These are phyloP conservation scores for Geotrichum australiense DNA, from an alignment of 1,139 yeast species.

Conservation along the genomic window DNA sequence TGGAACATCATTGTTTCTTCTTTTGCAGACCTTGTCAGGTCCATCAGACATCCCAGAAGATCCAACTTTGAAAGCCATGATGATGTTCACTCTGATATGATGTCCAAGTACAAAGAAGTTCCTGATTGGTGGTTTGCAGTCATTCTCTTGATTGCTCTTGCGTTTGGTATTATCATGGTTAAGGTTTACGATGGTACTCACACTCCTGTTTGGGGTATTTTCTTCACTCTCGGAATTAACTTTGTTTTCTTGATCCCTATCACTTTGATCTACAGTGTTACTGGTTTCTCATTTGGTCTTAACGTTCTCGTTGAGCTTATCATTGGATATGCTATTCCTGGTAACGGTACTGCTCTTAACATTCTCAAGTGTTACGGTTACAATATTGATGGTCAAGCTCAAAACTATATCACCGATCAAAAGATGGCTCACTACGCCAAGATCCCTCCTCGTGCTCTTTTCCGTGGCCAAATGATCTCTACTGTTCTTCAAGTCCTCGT, in stretches of 20 bases:
- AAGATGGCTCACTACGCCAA: conserved; percentile 55
- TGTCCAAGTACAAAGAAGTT: conserved; percentile 49
- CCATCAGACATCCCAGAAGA: conserved; percentile 31
- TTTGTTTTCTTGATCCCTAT: conserved; percentile 48
- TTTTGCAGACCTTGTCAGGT: conserved; percentile 19
- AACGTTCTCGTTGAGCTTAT: conserved; percentile 49
- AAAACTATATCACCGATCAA: conserved; percentile 46
- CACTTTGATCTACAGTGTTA: conserved; percentile 41
- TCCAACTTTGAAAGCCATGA: conserved; percentile 28
- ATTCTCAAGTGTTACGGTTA: conserved; percentile 50
- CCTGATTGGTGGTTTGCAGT: conserved; percentile 53
- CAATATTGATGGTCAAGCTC: conserved; percentile 57
- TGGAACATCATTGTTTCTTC: conserved; percentile 20
- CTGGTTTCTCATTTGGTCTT: conserved; percentile 47
- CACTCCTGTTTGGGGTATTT: conserved; percentile 48
- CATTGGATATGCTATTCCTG: conserved; percentile 57
- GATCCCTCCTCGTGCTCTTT: conserved; percentile 54
- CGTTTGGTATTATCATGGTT: conserved; percentile 43
- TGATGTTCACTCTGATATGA: conserved; percentile 33
- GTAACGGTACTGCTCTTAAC: conserved; percentile 54
- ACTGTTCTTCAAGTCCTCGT: conserved; percentile 35
- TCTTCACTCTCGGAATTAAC: conserved; percentile 50
- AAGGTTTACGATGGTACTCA: conserved; percentile 39
- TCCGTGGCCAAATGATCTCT: conserved; percentile 50
- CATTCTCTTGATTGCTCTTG: conserved; percentile 42